Conservation (phyloP, 192 early-diverging fungal genomes). For the Gaertneriomyces semiglobifer region DNA sequence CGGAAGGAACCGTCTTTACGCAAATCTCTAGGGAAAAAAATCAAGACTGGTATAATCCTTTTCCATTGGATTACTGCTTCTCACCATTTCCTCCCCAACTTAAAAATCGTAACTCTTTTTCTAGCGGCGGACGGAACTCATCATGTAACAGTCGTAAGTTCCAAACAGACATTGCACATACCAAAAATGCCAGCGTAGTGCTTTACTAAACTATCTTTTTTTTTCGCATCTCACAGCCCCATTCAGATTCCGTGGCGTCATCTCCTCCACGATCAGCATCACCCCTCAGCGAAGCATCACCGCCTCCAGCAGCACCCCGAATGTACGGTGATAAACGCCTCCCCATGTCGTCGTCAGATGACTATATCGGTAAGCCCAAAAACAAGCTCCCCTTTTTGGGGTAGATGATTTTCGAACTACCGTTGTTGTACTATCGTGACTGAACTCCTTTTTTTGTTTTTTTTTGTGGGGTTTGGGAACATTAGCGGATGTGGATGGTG, state of each 20-base stretch:
- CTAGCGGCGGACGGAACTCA: neutral
- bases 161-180: too few relatives aligned
- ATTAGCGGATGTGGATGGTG: slow-evolving; percentile 6
- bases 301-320: neutral
- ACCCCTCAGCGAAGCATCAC: neutral
- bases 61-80: slow-evolving; percentile 3
- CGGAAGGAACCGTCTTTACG: slow-evolving; percentile 22
- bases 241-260: neutral
- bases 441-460: neutral
- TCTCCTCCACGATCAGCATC: neutral
- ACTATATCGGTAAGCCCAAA: neutral
- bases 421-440: neutral
- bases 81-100: neutral
- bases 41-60: slow-evolving; percentile 10
- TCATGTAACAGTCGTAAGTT: neutral
- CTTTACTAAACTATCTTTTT: neutral
- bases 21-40: slow-evolving; percentile 19
- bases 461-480: neutral
- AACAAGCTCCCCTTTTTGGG: neutral
- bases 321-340: neutral
- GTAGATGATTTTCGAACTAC: neutral
- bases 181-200: neutral
- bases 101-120: neutral
- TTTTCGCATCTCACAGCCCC: neutral
- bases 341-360: neutral